Conservation (phyloP, 164 flowering plant species). For the grape (Vitis vinifera) region DNA sequence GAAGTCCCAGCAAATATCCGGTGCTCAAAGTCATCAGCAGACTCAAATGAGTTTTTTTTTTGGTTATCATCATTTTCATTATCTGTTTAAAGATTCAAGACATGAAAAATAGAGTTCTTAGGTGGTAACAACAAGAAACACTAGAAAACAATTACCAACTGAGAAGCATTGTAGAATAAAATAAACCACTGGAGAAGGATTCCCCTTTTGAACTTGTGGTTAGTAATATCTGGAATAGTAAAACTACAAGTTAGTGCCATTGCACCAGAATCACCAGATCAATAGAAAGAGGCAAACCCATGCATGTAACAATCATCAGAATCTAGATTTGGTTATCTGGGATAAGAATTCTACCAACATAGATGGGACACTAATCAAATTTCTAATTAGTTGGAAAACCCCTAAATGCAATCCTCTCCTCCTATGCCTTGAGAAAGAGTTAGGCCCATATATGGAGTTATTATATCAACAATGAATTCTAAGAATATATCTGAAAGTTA, state of each 20-base stretch:
- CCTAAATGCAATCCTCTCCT: no score
- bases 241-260: not conserved
- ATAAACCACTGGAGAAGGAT: not conserved
- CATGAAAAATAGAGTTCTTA: not conserved
- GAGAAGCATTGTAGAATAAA: not conserved
- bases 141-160: not conserved
- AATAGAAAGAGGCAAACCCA: no score
- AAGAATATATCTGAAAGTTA: no score
- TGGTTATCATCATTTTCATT: slow-evolving; percentile 18
- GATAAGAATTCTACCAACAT: no score
- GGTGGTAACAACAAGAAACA: not conserved
- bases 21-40: slow-evolving; percentile 58
- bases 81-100: slow-evolving; percentile 24
- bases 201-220: not conserved
- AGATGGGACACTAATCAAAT: no score
- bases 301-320: no score
- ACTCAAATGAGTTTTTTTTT: slow-evolving; percentile 34
- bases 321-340: no score
- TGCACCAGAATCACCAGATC: not conserved
- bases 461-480: no score
- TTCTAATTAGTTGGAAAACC: no score
- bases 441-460: no score
- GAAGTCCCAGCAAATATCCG: slow-evolving; percentile 53
- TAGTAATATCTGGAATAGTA: not conserved
- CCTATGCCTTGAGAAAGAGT: no score